phyloP scores from a whole-genome alignment of 2,329 filamentous ascomycete species.

The Triangularia setosa region DNA sequence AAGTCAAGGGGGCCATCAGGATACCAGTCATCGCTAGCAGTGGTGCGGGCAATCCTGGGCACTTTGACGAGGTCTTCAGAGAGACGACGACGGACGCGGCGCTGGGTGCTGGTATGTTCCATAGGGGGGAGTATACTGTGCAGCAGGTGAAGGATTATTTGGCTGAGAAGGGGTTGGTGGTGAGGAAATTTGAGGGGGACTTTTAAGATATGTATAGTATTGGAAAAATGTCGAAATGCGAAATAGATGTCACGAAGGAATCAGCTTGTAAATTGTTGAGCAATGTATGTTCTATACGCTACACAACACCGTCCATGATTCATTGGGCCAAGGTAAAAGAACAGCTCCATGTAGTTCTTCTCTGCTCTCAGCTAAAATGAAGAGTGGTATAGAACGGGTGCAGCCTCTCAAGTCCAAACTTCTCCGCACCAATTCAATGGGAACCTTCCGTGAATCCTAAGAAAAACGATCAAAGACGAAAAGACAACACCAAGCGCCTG shows the following conservation, averaged over 20 bases:
- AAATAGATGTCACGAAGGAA: not conserved
- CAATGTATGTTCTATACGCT: not conserved
- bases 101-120: conserved; percentile 95
- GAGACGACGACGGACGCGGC: conserved; percentile 87
- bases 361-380: not conserved
- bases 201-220: conserved; percentile 23
- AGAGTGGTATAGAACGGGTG: not conserved
- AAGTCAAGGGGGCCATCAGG: conserved; percentile 80
- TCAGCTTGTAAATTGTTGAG: not conserved
- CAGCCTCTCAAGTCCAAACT: not conserved
- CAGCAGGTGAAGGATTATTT: conserved; percentile 88
- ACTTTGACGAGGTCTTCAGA: conserved; percentile 88
- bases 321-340: too few relatives aligned
- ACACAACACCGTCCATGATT: too few relatives aligned
- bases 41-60: conserved; percentile 79
- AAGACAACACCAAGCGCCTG: not conserved
- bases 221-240: not conserved
- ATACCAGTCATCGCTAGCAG: conserved; percentile 96
- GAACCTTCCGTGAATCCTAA: too few relatives aligned
- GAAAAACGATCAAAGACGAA: not conserved
- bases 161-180: conserved; percentile 63
- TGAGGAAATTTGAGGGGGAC: conserved; percentile 71
- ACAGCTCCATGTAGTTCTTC: too few relatives aligned
- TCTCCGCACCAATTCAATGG: too few relatives aligned
- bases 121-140: conserved; percentile 91